phyloP scores from a whole-genome alignment of 306 rosid genomes.

The Gillenia trifoliata region DNA sequence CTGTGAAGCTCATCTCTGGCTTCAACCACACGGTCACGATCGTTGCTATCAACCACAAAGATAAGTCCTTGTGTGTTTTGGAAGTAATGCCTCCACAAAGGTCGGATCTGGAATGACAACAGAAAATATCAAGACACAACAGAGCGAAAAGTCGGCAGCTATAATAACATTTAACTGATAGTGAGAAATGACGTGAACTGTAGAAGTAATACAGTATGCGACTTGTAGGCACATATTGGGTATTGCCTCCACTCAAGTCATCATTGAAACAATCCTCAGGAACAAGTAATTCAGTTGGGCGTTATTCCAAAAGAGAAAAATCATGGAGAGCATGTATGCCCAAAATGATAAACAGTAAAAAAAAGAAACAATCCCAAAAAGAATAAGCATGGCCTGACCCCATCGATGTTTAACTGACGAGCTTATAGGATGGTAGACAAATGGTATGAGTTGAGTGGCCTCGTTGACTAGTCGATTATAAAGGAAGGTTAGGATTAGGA shows the following conservation, averaged over 20 bases:
- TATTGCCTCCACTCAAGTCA: background rate
- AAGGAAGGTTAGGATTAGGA: too few relatives aligned
- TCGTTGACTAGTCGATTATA: too few relatives aligned
- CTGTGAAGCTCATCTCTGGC: slow-evolving; percentile 89
- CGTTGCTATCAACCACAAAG: slow-evolving; percentile 84
- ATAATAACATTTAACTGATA: background rate
- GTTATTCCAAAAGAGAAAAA: background rate
- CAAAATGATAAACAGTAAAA: background rate
- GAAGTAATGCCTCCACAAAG: slow-evolving; percentile 89
- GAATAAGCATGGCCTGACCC: background rate
- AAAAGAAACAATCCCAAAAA: background rate
- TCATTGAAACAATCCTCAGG: background rate
- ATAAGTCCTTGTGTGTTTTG: slow-evolving; percentile 85
- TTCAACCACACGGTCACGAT: slow-evolving; percentile 77
- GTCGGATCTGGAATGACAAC: slow-evolving; percentile 56
- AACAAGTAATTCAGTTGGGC: background rate
- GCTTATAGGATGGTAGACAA: too few relatives aligned
- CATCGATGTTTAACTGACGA: too few relatives aligned
- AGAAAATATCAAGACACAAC: background rate
- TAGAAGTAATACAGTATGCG: background rate
- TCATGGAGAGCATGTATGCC: background rate
- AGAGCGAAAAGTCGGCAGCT: background rate
- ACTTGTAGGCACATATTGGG: background rate
- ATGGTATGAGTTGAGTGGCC: too few relatives aligned
- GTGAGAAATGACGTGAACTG: background rate